A percentile compares a stretch with the other conserved stretches of the same genome.
phyloP scores from a whole-genome alignment of 1,284 basidiomycete genomes.

The Ceratobasidium sp. region DNA sequence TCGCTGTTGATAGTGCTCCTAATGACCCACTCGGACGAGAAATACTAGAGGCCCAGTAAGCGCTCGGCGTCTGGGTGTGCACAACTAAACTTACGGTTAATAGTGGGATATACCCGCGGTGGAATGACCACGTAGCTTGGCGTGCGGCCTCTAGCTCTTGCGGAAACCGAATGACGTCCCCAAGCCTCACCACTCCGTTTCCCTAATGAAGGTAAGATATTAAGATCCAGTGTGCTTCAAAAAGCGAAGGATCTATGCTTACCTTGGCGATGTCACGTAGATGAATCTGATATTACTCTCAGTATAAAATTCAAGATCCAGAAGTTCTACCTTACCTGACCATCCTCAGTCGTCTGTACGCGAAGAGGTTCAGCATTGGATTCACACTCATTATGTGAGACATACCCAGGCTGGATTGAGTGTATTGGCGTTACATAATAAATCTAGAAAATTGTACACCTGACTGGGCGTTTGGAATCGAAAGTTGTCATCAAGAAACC shows the following conservation, averaged over 20 bases:
- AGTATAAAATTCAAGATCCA: too few relatives aligned
- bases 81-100: conserved; percentile 3
- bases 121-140: conserved; percentile 31
- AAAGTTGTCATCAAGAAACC: not conserved
- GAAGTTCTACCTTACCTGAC: conserved; percentile 2
- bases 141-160: not conserved
- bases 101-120: conserved; percentile 22
- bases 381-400: not conserved
- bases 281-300: too few relatives aligned
- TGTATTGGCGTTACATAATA: conserved; percentile 20
- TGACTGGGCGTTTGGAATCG: conserved; percentile 20
- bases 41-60: conserved; percentile 14
- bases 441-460: conserved; percentile 21
- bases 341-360: conserved; percentile 15
- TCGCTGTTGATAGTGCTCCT: conserved; percentile 32
- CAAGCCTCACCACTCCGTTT: conserved; percentile 10
- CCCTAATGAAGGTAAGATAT: not conserved
- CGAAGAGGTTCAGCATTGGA: not conserved
- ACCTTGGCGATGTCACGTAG: too few relatives aligned
- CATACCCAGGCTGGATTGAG: conserved; percentile 21
- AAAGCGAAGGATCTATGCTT: not conserved
- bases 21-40: conserved; percentile 35
- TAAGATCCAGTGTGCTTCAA: not conserved
- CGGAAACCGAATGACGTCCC: conserved; percentile 23
- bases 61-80: not conserved